Evolutionary conservation across 495 filamentous ascomycete species (phyloP).

Genomic region (Daldinia grandis): DNA sequence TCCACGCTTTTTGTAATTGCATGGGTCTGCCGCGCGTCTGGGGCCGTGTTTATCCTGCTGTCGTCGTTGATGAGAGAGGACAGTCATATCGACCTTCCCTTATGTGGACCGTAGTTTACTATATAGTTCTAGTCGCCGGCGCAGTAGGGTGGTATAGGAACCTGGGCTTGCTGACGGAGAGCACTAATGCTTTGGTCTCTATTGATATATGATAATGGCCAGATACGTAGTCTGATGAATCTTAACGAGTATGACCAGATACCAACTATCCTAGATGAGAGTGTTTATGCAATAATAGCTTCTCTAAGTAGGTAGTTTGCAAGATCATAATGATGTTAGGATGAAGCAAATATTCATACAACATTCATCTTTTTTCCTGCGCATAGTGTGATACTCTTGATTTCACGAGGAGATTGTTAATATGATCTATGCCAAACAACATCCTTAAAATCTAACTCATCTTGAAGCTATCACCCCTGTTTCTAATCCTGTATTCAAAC

Average conservation of each 20-base stretch:
- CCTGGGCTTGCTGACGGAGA: constrained; percentile 79
- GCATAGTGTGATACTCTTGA: too few relatives aligned
- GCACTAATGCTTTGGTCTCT: constrained; percentile 55
- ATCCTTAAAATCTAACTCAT: too few relatives aligned
- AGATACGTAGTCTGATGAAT: background rate
- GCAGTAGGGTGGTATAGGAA: constrained; percentile 71
- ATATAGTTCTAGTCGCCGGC: constrained; percentile 74
- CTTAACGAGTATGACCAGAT: background rate
- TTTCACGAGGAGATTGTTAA: too few relatives aligned
- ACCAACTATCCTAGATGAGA: background rate
- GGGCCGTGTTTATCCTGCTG: constrained; percentile 69
- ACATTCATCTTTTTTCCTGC: too few relatives aligned
- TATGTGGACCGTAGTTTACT: constrained; percentile 81
- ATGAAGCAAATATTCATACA: too few relatives aligned
- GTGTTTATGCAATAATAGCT: too few relatives aligned
- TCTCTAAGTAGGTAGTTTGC: too few relatives aligned
- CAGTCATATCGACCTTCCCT: constrained; percentile 22
- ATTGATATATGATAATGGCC: constrained; percentile 41
- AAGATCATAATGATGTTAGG: too few relatives aligned
- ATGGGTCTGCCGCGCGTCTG: constrained; percentile 88
- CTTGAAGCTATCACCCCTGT: too few relatives aligned
- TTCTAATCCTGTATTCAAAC: too few relatives aligned
- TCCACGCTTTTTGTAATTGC: constrained; percentile 92
- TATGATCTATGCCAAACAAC: too few relatives aligned
- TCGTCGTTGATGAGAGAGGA: background rate